Conservation (phyloP, 129 eudicot genomes). For the Silybum marianum region DNA sequence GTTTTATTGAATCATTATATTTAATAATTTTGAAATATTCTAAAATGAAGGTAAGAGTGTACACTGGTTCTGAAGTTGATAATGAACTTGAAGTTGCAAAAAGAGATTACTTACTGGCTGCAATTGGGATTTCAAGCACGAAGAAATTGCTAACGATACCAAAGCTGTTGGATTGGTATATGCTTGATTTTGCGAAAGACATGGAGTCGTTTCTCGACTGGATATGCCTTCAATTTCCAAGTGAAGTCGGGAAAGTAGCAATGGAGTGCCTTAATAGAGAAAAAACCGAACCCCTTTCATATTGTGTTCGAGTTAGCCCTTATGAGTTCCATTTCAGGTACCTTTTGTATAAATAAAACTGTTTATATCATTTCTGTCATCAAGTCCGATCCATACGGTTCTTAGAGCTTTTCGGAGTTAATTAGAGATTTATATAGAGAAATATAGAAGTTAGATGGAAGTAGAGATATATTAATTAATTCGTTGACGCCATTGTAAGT, state of each 20-base stretch:
- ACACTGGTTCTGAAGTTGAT: slow-evolving; percentile 65
- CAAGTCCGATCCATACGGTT: background rate
- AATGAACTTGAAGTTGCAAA: slow-evolving; percentile 77
- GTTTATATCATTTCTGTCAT: slow-evolving; percentile 7
- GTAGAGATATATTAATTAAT: slow-evolving; percentile 23
- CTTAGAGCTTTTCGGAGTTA: slow-evolving; percentile 11
- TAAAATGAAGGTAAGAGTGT: slow-evolving; percentile 69
- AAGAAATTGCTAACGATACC: slow-evolving; percentile 56
- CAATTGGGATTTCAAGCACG: slow-evolving; percentile 64
- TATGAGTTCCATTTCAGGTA: slow-evolving; percentile 85
- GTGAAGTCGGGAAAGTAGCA: slow-evolving; percentile 66
- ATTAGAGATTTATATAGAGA: slow-evolving; percentile 27
- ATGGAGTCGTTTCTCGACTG: slow-evolving; percentile 72
- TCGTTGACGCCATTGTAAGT: slow-evolving; percentile 9
- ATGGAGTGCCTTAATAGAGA: slow-evolving; percentile 66
- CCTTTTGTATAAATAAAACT: slow-evolving; percentile 51
- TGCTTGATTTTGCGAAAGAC: slow-evolving; percentile 83
- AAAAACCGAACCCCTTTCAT: slow-evolving; percentile 39
- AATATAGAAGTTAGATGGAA: slow-evolving; percentile 19
- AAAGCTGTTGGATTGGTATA: slow-evolving; percentile 85
- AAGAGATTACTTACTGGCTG: slow-evolving; percentile 74
- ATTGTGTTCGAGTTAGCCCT: slow-evolving; percentile 54
- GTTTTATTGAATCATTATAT: background rate
- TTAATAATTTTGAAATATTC: background rate
- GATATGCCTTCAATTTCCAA: slow-evolving; percentile 84